These are phyloP conservation scores for Hypericum androsaemum DNA, from an alignment of 345 rosid genomes.

Conservation along the genomic window DNA sequence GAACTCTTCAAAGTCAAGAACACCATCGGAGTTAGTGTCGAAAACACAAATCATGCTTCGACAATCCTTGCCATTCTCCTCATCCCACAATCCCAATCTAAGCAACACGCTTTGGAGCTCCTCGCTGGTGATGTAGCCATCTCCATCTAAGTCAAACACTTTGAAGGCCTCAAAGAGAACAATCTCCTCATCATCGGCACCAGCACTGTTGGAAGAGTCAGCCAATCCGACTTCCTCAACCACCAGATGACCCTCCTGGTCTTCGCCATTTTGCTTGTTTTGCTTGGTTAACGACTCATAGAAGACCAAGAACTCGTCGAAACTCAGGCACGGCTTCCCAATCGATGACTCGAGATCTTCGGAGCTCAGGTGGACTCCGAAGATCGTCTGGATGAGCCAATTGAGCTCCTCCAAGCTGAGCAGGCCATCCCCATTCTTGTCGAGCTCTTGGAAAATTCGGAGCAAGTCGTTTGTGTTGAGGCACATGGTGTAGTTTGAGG, in stretches of 20 bases:
- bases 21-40: neutral
- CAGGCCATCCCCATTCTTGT: constrained; percentile 58
- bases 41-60: neutral
- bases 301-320: constrained; percentile 51
- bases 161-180: constrained; percentile 53
- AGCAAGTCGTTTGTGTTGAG: constrained; percentile 37
- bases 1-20: constrained; percentile 1
- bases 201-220: neutral
- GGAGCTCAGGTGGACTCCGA: constrained; percentile 21
- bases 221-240: too few relatives aligned
- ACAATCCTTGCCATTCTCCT: neutral
- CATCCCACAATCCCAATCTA: constrained; percentile 42
- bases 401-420: constrained; percentile 61
- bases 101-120: constrained; percentile 58
- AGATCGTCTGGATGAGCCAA: constrained; percentile 51
- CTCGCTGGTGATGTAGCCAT: constrained; percentile 59
- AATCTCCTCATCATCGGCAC: constrained; percentile 3
- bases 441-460: constrained; percentile 54
- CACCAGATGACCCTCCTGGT: too few relatives aligned
- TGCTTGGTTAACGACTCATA: constrained; percentile 32
- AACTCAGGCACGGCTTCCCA: constrained; percentile 47
- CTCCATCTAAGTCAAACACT: constrained; percentile 61
- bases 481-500: constrained; percentile 21
- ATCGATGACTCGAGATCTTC: constrained; percentile 48
- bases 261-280: neutral